Conservation (phyloP, 805 yeast genomes). For the Candida xiaguanensis region DNA sequence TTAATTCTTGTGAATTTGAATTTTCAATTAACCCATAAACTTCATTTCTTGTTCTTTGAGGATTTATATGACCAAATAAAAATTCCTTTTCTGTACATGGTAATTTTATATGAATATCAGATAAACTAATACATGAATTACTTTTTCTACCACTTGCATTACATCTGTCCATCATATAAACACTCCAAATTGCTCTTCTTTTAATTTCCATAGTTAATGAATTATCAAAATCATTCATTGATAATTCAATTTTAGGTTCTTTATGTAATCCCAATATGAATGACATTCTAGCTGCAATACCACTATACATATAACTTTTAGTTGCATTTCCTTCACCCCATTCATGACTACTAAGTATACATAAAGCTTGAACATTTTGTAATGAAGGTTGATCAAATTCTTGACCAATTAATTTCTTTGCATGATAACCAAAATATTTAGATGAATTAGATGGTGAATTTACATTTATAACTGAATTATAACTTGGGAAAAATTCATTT, state of each 20-base stretch:
- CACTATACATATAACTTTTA: conserved; percentile 32
- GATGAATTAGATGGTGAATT: conserved; percentile 28
- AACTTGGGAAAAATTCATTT: conserved; percentile 20
- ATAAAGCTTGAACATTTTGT: conserved; percentile 34
- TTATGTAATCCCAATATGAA: conserved; percentile 27
- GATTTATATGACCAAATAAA: conserved; percentile 19
- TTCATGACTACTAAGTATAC: conserved; percentile 36
- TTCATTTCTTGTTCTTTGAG: conserved; percentile 13
- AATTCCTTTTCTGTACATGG: conserved; percentile 33
- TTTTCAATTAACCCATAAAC: conserved; percentile 11
- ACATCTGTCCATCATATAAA: conserved; percentile 41
- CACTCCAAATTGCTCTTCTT: conserved; percentile 38
- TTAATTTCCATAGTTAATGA: conserved; percentile 27
- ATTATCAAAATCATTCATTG: conserved; percentile 11
- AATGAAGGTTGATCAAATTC: conserved; percentile 37
- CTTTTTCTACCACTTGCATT: conserved; percentile 33
- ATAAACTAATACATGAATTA: conserved; percentile 27
- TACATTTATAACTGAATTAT: background rate
- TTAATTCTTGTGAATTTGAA: background rate
- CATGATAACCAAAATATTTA: conserved; percentile 38
- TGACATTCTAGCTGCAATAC: conserved; percentile 40
- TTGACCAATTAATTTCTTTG: conserved; percentile 25
- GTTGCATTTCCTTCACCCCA: conserved; percentile 40
- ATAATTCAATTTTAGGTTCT: conserved; percentile 7
- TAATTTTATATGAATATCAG: conserved; percentile 26